A percentile compares a stretch with the other conserved stretches of the same genome.
Evolutionary conservation across 164 flowering plant genomes (phyloP).

Genomic region (Nymphaea colorata): DNA sequence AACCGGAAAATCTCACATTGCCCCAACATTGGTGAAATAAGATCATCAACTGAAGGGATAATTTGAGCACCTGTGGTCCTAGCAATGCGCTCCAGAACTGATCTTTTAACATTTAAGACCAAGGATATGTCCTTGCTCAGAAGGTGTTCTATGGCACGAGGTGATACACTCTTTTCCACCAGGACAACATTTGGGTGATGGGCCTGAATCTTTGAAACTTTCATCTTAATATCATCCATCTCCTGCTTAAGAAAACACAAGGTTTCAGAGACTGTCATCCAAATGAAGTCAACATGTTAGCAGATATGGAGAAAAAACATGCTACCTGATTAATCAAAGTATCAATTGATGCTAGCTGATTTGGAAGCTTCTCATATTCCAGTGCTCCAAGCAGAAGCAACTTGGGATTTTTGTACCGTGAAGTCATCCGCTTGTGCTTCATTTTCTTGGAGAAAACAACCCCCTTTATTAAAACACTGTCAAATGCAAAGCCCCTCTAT

Average conservation of each 20-base stretch:
- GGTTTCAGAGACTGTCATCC: neutral
- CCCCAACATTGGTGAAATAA: constrained; percentile 49
- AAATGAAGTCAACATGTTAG: neutral
- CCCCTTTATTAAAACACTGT: constrained; percentile 61
- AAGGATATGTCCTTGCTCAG: constrained; percentile 66
- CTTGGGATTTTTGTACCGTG: constrained; percentile 52
- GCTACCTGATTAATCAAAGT: constrained; percentile 61
- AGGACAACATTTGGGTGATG: constrained; percentile 59
- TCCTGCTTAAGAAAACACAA: constrained; percentile 23
- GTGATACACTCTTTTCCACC: constrained; percentile 74
- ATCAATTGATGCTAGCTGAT: constrained; percentile 60
- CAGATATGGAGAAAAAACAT: neutral
- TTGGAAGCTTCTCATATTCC: constrained; percentile 67
- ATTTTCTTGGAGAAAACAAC: constrained; percentile 82
- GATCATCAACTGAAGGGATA: constrained; percentile 63
- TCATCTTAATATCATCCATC: constrained; percentile 77
- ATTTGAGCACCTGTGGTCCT: constrained; percentile 74
- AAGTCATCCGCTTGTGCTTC: constrained; percentile 66
- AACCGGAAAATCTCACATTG: constrained; percentile 54
- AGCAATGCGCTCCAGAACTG: constrained; percentile 69
- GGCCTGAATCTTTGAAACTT: constrained; percentile 62
- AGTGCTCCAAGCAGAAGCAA: constrained; percentile 70
- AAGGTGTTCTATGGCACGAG: constrained; percentile 63
- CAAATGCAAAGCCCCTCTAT: neutral
- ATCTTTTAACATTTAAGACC: constrained; percentile 59